Percentiles rank a stretch among this genome's conserved stretches.
phyloP scores from a whole-genome alignment of 2,329 filamentous ascomycete species.

The Pyrenophora seminiperda region DNA sequence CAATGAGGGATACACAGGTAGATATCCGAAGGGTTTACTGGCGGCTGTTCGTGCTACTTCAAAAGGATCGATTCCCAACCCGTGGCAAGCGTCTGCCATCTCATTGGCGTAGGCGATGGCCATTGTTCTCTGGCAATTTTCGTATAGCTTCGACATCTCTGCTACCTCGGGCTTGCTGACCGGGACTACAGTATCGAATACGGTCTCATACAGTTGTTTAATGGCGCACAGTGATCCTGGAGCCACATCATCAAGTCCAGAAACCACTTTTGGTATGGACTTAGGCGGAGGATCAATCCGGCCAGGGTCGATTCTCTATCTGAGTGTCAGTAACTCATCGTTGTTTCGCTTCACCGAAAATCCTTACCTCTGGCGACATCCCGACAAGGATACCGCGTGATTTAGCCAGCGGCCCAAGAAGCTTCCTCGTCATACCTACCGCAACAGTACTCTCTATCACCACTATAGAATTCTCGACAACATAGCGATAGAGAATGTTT shows the following conservation, averaged over 20 bases:
- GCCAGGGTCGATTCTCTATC: conserved; percentile 58
- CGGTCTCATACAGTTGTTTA: conserved; percentile 52
- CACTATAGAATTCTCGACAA: conserved; percentile 53
- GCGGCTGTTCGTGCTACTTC: conserved; percentile 58
- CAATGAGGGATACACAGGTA: conserved; percentile 54
- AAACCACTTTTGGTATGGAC: conserved; percentile 60
- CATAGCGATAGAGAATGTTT: conserved; percentile 49
- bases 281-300: conserved; percentile 46
- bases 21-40: conserved; percentile 53
- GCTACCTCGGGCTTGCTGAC: conserved; percentile 61
- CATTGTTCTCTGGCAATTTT: conserved; percentile 63
- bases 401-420: conserved; percentile 54
- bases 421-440: conserved; percentile 59
- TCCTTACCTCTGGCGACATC: conserved; percentile 57
- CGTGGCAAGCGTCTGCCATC: conserved; percentile 59
- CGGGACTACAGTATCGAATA: conserved; percentile 56
- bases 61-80: conserved; percentile 56
- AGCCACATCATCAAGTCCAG: conserved; percentile 50
- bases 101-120: conserved; percentile 62
- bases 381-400: conserved; percentile 31
- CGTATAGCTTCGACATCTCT: conserved; percentile 64
- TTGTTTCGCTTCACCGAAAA: background rate
- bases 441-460: conserved; percentile 59
- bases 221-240: conserved; percentile 52
- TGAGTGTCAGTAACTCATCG: background rate